Conservation (phyloP, 768 basidiomycete species). For the Gloeopeniophorella convolvens region DNA sequence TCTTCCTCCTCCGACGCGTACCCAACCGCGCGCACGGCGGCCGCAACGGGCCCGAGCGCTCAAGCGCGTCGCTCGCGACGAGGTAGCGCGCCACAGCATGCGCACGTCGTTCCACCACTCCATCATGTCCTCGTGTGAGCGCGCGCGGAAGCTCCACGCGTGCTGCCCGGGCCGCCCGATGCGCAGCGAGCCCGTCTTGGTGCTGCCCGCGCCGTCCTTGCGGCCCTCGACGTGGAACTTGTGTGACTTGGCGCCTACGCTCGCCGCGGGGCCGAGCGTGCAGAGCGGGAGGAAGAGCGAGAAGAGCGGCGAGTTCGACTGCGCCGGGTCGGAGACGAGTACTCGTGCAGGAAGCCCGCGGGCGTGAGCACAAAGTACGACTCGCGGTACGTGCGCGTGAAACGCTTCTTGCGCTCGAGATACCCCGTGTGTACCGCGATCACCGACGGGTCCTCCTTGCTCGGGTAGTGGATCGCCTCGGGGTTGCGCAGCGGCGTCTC, state of each 20-base stretch:
- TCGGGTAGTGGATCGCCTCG: constrained; percentile 73
- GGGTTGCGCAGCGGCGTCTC: constrained; percentile 90
- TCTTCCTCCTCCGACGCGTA: constrained; percentile 79
- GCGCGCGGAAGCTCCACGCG: constrained; percentile 86
- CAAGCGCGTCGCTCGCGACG: constrained; percentile 89
- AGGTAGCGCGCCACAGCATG: constrained; percentile 93
- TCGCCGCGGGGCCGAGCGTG: constrained; percentile 87
- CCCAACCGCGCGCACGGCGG: constrained; percentile 84
- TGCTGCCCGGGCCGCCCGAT: constrained; percentile 36
- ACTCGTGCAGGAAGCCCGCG: constrained; percentile 95
- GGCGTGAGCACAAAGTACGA: constrained; percentile 90
- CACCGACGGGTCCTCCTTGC: constrained; percentile 84
- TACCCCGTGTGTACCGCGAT: constrained; percentile 82
- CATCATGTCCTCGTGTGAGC: constrained; percentile 96
- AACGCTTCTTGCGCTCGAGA: constrained; percentile 93
- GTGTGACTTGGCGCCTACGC: constrained; percentile 61
- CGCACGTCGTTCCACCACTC: constrained; percentile 99
- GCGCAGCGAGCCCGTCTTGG: constrained; percentile 49
- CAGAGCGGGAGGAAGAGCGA: constrained; percentile 90
- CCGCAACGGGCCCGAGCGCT: constrained; percentile 85
- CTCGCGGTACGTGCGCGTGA: constrained; percentile 81
- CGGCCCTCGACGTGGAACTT: constrained; percentile 97
- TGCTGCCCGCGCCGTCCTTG: constrained; percentile 72
- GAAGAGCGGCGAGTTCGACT: constrained; percentile 60
- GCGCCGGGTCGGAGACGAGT: constrained; percentile 68